phyloP scores from a whole-genome alignment of 148 eudicot species.

The Chenopodium formosanum region DNA sequence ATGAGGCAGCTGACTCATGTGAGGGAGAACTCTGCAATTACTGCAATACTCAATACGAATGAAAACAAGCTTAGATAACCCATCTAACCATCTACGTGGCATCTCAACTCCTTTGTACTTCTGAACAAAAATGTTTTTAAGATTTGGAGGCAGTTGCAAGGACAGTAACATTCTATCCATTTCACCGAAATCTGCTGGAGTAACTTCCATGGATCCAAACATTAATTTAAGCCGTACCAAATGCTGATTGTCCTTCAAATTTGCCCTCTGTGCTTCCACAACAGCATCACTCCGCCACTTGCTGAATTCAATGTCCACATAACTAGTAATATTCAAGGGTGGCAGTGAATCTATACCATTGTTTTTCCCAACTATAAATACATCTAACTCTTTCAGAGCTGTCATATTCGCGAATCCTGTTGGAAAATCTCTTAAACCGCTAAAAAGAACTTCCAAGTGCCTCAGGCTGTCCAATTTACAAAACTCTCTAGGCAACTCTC shows the following conservation, averaged over 20 bases:
- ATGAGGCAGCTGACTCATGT: background rate
- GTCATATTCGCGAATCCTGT: background rate
- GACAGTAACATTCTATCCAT: background rate
- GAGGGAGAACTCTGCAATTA: background rate
- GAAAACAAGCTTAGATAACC: background rate
- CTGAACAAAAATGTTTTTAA: background rate
- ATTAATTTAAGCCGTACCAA: background rate
- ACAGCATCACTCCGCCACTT: background rate
- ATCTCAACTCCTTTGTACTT: background rate
- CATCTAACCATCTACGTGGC: background rate
- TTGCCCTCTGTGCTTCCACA: background rate
- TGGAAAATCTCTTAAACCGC: background rate
- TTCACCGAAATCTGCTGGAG: background rate
- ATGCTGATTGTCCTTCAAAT: background rate
- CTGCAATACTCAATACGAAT: background rate
- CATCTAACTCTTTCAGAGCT: background rate
- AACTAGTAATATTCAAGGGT: background rate
- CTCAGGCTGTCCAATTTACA: conserved; percentile 11
- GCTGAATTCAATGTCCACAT: background rate
- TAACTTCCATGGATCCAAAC: too few species aligned
- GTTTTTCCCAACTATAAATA: background rate
- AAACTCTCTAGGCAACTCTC: conserved; percentile 19
- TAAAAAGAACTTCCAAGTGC: too few species aligned
- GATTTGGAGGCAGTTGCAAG: conserved; percentile 6
- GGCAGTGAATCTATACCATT: background rate